Evolutionary conservation across 306 rosid species (phyloP), one percentile per base, ranked within the genome.

Genomic region (Trifolium dubium): DNA sequence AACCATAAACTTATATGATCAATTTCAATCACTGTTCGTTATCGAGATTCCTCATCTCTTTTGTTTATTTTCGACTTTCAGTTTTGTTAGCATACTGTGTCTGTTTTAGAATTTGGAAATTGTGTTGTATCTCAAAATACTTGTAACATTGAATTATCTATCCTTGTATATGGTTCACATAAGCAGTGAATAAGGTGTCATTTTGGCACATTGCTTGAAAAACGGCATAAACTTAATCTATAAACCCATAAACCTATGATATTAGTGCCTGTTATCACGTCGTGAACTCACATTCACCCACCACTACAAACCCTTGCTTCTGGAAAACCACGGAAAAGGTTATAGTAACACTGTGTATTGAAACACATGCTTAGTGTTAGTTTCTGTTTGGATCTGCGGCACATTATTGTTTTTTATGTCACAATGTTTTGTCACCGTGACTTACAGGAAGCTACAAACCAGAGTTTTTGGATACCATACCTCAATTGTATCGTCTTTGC

Each of bases 1-100:
- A 86, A 79, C 69, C 88, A 59, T 71, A 89, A 73, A 81, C 49
- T 67, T 75, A 76, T 72, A 40, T 84, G 79, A 80, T 40, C 19
- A 32, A 50, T 19, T 47, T 14, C 54, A 60, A 55, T 51, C 44
- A 13, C 4, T 37, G 31, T 64, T 28, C 50, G 62, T 19, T 71
- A 43, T 32, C 62, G 75, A 80, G 76, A 64, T 60, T 77, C 66
- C 80, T 82, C 69, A 51, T 65, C 73, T 77, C 69, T 66, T 77
- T 31, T 68, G 64, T 28, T 10, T 69, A 79, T 76, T 44, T 6
- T 46, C 58, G 39, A 73, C 66, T 71, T 81, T 60, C 75, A 62
- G 82, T 78, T 67, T 72, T 80, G 68, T 56, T 31, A 80, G 67
- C 71, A 58, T 72, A 69, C 69, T 30, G 18, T 73, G 60, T 80